phyloP scores from a whole-genome alignment of 768 basidiomycete species.

The Suillus paluster region DNA sequence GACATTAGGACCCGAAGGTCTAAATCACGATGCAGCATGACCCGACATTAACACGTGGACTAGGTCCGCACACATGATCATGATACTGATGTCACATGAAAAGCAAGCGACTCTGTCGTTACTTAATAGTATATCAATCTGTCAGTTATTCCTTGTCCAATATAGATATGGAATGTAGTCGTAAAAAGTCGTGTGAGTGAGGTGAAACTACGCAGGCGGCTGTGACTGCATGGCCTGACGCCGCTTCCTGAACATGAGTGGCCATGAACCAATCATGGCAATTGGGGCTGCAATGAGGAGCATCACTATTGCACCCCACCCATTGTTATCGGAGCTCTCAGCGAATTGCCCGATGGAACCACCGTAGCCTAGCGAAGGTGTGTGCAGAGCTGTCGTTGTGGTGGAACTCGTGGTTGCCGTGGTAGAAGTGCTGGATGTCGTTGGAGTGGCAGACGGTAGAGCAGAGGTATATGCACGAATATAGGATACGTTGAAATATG shows the following conservation, averaged over 20 bases:
- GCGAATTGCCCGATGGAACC: neutral
- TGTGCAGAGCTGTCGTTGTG: neutral
- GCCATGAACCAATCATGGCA: conserved; percentile 5
- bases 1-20: neutral
- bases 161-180: neutral
- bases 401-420: neutral
- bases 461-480: conserved; percentile 58
- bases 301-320: neutral
- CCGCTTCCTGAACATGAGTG: conserved; percentile 2
- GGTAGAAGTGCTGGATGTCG: neutral
- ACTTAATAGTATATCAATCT: neutral
- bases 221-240: neutral
- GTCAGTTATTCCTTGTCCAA: neutral
- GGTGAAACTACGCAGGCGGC: neutral
- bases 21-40: neutral
- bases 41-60: neutral
- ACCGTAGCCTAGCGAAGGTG: neutral
- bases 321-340: neutral
- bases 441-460: conserved; percentile 14
- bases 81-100: neutral
- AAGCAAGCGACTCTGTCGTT: too few species aligned
- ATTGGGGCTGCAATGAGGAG: conserved; percentile 4
- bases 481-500: conserved; percentile 71
- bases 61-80: neutral
- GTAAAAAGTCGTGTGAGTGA: neutral